Conservation (phyloP, 2,329 filamentous ascomycete species). For the Alternaria hordeiaustralica region DNA sequence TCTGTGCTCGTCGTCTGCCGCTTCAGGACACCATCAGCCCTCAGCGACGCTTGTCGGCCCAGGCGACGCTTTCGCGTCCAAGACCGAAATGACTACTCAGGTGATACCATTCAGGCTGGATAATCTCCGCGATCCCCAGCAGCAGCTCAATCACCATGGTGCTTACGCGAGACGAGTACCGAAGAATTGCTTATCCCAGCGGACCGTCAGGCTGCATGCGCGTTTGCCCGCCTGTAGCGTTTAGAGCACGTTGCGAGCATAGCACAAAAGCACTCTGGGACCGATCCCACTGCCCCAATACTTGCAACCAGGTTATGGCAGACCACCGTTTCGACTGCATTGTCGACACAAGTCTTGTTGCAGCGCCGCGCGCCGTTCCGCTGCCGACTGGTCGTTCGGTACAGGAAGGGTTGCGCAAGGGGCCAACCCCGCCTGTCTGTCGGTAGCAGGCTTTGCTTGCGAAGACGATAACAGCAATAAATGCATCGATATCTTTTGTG, state of each 20-base stretch:
- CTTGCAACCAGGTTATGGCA: slow-evolving; percentile 5
- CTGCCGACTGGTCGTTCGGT: slow-evolving; percentile 17
- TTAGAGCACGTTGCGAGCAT: slow-evolving; percentile 7
- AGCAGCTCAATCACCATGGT: slow-evolving; percentile 17
- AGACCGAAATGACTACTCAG: slow-evolving; percentile 19
- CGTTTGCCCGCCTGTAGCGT: slow-evolving; percentile 16
- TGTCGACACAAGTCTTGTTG: slow-evolving; percentile 19
- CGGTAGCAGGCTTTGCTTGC: background rate
- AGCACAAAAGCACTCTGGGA: background rate
- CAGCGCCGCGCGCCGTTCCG: slow-evolving; percentile 33
- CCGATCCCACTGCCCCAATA: slow-evolving; percentile 7
- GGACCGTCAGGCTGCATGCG: slow-evolving; percentile 19
- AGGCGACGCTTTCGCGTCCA: slow-evolving; percentile 20
- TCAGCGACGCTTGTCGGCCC: slow-evolving; percentile 15
- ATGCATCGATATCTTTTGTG: background rate
- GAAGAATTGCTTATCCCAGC: slow-evolving; percentile 17
- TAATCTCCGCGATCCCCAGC: slow-evolving; percentile 26
- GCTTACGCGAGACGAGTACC: slow-evolving; percentile 30
- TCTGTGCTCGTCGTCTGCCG: slow-evolving; percentile 15
- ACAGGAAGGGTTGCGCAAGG: slow-evolving; percentile 11
- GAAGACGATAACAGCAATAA: background rate
- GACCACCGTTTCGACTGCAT: slow-evolving; percentile 23
- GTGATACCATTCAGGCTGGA: slow-evolving; percentile 5
- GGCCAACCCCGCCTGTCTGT: background rate
- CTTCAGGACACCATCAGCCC: slow-evolving; percentile 9